Conservation (phyloP, 192 early-diverging fungal species). For the Gonapodya sp. region DNA sequence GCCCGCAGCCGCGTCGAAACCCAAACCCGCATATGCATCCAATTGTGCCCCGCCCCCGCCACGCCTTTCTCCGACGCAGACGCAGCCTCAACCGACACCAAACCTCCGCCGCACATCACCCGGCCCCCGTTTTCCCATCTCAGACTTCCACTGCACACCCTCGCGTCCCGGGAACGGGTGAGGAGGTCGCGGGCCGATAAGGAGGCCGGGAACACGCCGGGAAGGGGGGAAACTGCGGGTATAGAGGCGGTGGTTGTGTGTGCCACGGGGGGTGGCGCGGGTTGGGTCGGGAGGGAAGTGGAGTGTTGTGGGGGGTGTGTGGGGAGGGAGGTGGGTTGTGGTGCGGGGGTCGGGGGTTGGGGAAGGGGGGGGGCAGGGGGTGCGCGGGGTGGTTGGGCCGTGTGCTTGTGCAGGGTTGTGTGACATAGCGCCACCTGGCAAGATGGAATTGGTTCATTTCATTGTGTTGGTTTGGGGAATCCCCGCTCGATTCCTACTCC, state of each 20-base stretch:
- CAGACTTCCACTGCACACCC: slow-evolving; percentile 69
- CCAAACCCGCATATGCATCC: slow-evolving; percentile 84
- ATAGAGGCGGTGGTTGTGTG: slow-evolving; percentile 81
- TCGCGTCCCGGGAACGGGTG: slow-evolving; percentile 56
- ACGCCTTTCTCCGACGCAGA: neutral
- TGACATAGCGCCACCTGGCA: too few species aligned
- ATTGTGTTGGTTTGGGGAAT: too few species aligned
- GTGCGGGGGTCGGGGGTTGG: too few species aligned
- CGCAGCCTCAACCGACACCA: neutral
- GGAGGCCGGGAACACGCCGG: neutral
- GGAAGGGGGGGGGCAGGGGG: too few species aligned
- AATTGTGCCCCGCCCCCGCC: slow-evolving; percentile 35
- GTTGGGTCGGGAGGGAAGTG: slow-evolving; percentile 76
- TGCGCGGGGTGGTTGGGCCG: too few species aligned
- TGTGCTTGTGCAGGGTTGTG: too few species aligned
- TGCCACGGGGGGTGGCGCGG: slow-evolving; percentile 70
- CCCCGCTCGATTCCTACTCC: too few species aligned
- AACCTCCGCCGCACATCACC: neutral
- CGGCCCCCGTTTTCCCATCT: slow-evolving; percentile 71
- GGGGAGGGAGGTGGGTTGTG: neutral
- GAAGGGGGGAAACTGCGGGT: slow-evolving; percentile 23
- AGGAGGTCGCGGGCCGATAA: neutral
- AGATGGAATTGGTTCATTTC: too few species aligned
- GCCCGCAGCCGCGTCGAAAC: slow-evolving; percentile 86
- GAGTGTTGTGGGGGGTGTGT: slow-evolving; percentile 50